phyloP scores from a whole-genome alignment of 2,329 filamentous ascomycete species.

The Lomentospora prolificans region DNA sequence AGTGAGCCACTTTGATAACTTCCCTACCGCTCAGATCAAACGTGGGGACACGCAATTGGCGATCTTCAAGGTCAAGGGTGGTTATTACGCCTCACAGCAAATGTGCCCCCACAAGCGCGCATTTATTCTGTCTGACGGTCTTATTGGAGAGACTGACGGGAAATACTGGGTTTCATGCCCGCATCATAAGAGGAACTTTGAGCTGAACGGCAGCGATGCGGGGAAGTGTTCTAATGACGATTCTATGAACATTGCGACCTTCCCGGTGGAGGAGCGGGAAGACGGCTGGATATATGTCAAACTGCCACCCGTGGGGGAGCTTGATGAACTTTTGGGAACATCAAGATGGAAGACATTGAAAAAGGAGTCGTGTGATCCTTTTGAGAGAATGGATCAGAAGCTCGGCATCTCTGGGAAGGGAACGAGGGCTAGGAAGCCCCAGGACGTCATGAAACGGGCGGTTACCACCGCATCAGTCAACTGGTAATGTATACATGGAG shows the following conservation, averaged over 20 bases:
- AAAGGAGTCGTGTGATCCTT: conserved; percentile 44
- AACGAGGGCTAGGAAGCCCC: background rate
- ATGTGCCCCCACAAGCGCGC: conserved; percentile 92
- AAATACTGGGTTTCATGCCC: conserved; percentile 68
- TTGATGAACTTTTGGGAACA: conserved; percentile 71
- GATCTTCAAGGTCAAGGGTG: conserved; percentile 71
- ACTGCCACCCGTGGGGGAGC: conserved; percentile 68
- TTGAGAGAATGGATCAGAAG: conserved; percentile 36
- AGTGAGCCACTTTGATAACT: conserved; percentile 61
- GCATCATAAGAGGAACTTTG: conserved; percentile 83
- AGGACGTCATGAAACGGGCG: background rate
- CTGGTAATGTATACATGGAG: conserved; percentile 1
- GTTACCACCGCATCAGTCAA: background rate
- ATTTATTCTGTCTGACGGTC: conserved; percentile 78
- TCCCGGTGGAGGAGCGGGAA: conserved; percentile 59
- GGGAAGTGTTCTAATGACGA: conserved; percentile 69
- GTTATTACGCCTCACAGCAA: conserved; percentile 79
- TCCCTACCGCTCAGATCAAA: conserved; percentile 69
- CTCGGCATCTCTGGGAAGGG: conserved; percentile 1
- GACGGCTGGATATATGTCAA: conserved; percentile 75
- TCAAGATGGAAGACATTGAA: conserved; percentile 68
- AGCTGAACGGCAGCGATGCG: conserved; percentile 42
- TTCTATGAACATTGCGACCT: conserved; percentile 70
- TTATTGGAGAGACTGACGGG: conserved; percentile 58
- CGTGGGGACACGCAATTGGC: conserved; percentile 83